Evolutionary conservation across 2,329 filamentous ascomycete genomes (phyloP), one percentile per base, ranked within the genome.

Genomic region (Fragosphaeria purpurea): DNA sequence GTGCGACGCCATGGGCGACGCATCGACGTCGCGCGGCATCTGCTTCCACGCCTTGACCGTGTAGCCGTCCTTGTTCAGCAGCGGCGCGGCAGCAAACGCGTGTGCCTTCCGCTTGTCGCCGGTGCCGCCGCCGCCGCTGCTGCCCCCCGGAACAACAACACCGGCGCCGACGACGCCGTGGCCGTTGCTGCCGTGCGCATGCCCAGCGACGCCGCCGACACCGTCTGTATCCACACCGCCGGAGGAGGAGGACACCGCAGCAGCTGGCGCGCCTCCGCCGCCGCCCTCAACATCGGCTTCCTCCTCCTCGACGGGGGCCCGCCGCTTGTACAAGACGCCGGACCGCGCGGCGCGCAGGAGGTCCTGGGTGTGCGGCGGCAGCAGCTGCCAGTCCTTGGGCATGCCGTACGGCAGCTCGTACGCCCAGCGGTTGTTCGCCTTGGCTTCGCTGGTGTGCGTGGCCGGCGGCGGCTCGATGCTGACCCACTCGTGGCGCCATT

Each of bases 371-470:
- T 89, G 85, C 1, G 83, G 77, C 0, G 86, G 79, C 8, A 96
- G 72, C 35, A 95, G 74, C 52, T 85, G 78, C 34, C 81, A 86
- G 63, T 95, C 91, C 60, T 86, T 86, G 40, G 91, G 91, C 87
- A 96, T 91, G 43, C 79, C 80, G 56, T 79, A 74, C 4, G 87
- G 83, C 13, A 88, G 76, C 62, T 95, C 90, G 45, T 74, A 62
- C n/a, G 82, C 83, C 79, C 85, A 91, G 48, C 79, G 73, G 63
- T 85, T 79, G 60, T 82, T 80, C 57, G 76, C 76, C 55, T 81
- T 73, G 38, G 40, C 6, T 4, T 55, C 54, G 35, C 70, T 73
- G 33, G 75, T 80, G 59, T 90, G 85, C 55, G 80, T 72, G 39
- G 79, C 75, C 8, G 76, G 71, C 10, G 79, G 79, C 48, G 87